phyloP scores from a whole-genome alignment of 768 basidiomycete species.

The Leccinum olivaceopallidum region DNA sequence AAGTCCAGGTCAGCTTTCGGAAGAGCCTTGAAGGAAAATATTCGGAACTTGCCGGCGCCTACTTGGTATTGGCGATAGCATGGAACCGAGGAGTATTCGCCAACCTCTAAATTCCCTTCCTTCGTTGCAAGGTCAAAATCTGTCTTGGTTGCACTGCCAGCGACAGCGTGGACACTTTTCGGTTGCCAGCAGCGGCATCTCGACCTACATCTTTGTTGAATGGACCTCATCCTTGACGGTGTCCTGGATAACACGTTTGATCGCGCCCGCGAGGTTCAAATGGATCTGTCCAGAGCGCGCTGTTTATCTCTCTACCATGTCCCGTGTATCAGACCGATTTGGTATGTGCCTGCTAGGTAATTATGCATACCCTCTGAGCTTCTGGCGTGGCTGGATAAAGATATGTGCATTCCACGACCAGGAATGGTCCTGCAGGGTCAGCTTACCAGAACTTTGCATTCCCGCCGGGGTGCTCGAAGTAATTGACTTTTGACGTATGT shows the following conservation, averaged over 20 bases:
- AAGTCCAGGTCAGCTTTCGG: conserved; percentile 20
- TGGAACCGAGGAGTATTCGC: conserved; percentile 18
- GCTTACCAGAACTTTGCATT: conserved; percentile 12
- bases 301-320: conserved; percentile 22
- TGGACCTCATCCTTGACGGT: conserved; percentile 10
- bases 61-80: conserved; percentile 10
- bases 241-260: conserved; percentile 15
- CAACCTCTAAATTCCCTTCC: conserved; percentile 16
- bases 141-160: conserved; percentile 15
- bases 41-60: conserved; percentile 28
- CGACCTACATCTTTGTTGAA: conserved; percentile 11
- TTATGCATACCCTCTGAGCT: conserved; percentile 4
- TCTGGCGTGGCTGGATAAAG: conserved; percentile 1
- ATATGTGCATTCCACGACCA: conserved; percentile 7
- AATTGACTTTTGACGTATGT: conserved; percentile 2
- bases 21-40: conserved; percentile 11
- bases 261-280: conserved; percentile 13
- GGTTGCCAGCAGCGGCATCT: conserved; percentile 16
- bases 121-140: conserved; percentile 25
- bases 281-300: conserved; percentile 20
- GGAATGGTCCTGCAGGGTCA: conserved; percentile 11
- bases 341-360: conserved; percentile 5
- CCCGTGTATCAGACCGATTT: conserved; percentile 6
- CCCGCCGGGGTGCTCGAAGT: background rate
- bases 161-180: conserved; percentile 1